Conservation (phyloP, 768 basidiomycete species). For the Lentinula sp. region DNA sequence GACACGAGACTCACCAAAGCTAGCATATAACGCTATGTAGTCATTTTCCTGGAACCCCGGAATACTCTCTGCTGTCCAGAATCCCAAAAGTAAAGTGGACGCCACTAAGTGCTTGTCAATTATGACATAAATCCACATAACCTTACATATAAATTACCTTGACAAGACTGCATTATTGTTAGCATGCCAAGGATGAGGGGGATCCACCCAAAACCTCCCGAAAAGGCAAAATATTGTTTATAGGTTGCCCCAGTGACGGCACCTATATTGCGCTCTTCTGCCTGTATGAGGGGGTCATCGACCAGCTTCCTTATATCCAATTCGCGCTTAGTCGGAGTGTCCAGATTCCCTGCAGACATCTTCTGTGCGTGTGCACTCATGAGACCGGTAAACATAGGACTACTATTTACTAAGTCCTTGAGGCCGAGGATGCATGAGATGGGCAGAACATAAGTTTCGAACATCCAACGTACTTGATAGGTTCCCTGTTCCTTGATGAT, state of each 20-base stretch:
- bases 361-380: slow-evolving; percentile 53
- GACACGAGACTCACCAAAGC: slow-evolving; percentile 27
- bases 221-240: slow-evolving; percentile 36
- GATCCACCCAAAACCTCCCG: slow-evolving; percentile 43
- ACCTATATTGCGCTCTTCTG: slow-evolving; percentile 53
- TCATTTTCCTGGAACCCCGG: slow-evolving; percentile 48
- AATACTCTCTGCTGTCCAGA: slow-evolving; percentile 60
- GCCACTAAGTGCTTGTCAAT: slow-evolving; percentile 36
- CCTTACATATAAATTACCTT: slow-evolving; percentile 26
- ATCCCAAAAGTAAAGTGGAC: slow-evolving; percentile 65
- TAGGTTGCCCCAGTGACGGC: slow-evolving; percentile 47
- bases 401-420: slow-evolving; percentile 40
- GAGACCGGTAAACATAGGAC: slow-evolving; percentile 39
- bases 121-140: background rate
- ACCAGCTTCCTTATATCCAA: slow-evolving; percentile 6
- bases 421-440: background rate
- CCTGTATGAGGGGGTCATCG: slow-evolving; percentile 34
- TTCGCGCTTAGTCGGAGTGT: slow-evolving; percentile 17
- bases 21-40: slow-evolving; percentile 62
- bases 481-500: slow-evolving; percentile 58
- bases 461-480: slow-evolving; percentile 33
- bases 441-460: background rate
- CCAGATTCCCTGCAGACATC: background rate
- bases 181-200: slow-evolving; percentile 41
- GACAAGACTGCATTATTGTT: slow-evolving; percentile 39